Conservation (phyloP, 169 alveolate species). For the Cyclospora cayetanensis region DNA sequence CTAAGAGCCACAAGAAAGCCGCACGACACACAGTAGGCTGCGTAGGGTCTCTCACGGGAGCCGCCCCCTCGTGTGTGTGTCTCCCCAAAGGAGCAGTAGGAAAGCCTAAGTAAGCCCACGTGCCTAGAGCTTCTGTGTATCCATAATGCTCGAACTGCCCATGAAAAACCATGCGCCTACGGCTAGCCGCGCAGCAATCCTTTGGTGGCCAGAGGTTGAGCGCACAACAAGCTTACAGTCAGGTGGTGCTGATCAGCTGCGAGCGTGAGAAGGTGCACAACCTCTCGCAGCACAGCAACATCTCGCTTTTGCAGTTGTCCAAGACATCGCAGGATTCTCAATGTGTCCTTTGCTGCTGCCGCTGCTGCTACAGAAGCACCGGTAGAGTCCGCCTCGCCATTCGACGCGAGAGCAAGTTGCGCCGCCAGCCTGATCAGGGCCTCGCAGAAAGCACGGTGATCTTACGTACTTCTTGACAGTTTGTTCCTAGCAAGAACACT, state of each 20-base stretch:
- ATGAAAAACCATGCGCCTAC: too few relatives aligned
- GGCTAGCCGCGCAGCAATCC: not conserved
- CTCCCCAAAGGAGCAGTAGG: too few relatives aligned
- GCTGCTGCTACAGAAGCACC: not conserved
- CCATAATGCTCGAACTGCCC: too few relatives aligned
- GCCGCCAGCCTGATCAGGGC: slow-evolving; percentile 43
- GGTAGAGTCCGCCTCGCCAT: not conserved
- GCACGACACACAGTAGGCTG: too few relatives aligned
- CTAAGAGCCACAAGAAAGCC: not conserved
- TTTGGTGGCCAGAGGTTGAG: not conserved
- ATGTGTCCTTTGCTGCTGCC: not conserved
- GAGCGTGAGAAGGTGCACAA: not conserved
- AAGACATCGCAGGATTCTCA: slow-evolving; percentile 29
- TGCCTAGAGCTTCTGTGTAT: too few relatives aligned
- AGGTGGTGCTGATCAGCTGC: not conserved
- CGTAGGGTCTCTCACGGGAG: too few relatives aligned
- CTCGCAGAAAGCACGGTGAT: too few relatives aligned
- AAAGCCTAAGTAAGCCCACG: too few relatives aligned
- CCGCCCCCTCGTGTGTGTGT: too few relatives aligned
- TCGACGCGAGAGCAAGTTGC: not conserved
- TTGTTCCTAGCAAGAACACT: too few relatives aligned
- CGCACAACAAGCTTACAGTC: slow-evolving; percentile 20
- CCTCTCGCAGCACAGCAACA: slow-evolving; percentile 32
- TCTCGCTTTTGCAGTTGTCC: slow-evolving; percentile 53
- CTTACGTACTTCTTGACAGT: too few relatives aligned